Conservation (phyloP, 352 stramenopile genomes). For the Pilasporangium apinafurcum region DNA sequence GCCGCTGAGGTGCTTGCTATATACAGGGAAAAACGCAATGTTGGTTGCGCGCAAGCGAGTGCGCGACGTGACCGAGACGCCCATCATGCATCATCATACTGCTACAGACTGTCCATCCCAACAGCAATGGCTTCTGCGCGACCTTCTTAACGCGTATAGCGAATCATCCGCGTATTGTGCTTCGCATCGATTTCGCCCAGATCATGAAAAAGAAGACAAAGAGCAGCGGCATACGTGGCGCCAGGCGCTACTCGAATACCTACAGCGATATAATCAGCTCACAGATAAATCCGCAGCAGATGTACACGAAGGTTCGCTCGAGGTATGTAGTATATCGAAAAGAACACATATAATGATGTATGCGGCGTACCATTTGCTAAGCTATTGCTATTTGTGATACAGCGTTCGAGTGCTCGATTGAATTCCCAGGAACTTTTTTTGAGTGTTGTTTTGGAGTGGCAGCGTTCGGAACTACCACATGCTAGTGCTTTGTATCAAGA, state of each 20-base stretch:
- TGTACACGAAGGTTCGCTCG: conserved; percentile 8
- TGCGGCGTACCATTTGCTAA: too few species aligned
- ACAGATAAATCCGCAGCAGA: conserved; percentile 10
- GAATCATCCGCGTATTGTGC: background rate
- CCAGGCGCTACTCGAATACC: conserved; percentile 17
- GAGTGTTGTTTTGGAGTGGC: conserved; percentile 77
- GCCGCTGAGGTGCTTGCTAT: too few species aligned
- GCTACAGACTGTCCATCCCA: conserved; percentile 9
- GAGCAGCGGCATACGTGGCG: background rate
- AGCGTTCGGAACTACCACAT: conserved; percentile 22
- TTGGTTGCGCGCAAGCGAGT: conserved; percentile 46
- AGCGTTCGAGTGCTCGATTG: conserved; percentile 31
- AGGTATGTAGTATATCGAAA: conserved; percentile 8
- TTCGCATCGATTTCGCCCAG: too few species aligned
- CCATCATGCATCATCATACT: conserved; percentile 14
- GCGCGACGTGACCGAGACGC: conserved; percentile 17
- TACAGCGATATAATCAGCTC: conserved; percentile 20
- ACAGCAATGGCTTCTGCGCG: conserved; percentile 32
- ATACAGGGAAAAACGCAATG: conserved; percentile 13
- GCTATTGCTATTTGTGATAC: too few species aligned
- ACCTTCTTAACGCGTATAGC: conserved; percentile 15
- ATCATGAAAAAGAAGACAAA: background rate
- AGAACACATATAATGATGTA: too few species aligned
- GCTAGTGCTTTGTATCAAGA: too few species aligned
- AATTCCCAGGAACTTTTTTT: conserved; percentile 80